Conservation (phyloP, 805 yeast species). For the Saccharomycopsis sp. region DNA sequence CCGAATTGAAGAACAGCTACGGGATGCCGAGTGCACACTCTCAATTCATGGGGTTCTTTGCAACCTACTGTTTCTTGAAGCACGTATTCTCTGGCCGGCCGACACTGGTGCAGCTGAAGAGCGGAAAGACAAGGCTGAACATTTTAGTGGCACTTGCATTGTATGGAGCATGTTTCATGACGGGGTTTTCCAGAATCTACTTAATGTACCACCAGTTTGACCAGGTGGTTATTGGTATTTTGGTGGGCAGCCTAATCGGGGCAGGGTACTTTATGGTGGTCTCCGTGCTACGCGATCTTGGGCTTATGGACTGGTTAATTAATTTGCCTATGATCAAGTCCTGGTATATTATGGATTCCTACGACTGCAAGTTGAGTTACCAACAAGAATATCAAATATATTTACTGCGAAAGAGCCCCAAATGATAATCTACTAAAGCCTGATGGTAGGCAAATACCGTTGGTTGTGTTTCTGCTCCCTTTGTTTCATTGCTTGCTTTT, state of each 20-base stretch:
- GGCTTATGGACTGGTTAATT: conserved; percentile 60
- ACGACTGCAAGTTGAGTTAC: conserved; percentile 24
- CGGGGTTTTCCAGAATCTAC: conserved; percentile 68
- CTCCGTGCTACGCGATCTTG: conserved; percentile 54
- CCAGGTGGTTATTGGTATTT: conserved; percentile 71
- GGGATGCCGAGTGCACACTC: conserved; percentile 99
- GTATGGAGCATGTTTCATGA: conserved; percentile 31
- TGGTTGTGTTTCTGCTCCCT: too few relatives aligned
- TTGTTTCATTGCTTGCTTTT: not conserved
- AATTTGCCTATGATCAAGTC: conserved; percentile 45
- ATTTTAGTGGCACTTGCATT: conserved; percentile 27
- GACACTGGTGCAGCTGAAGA: conserved; percentile 27
- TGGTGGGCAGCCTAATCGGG: conserved; percentile 58
- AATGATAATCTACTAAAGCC: not conserved
- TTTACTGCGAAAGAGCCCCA: conserved; percentile 2
- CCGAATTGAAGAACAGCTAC: conserved; percentile 50
- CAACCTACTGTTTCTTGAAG: conserved; percentile 46
- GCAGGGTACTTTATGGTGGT: conserved; percentile 47
- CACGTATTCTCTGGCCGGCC: conserved; percentile 37
- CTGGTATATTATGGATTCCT: conserved; percentile 56
- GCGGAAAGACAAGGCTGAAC: not conserved
- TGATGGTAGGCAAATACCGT: not conserved
- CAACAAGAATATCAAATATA: conserved; percentile 16
- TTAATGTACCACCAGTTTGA: conserved; percentile 65
- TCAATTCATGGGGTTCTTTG: conserved; percentile 87